phyloP scores from a whole-genome alignment of 441 rosid species.

The Bocquillonia castaneifolia region DNA sequence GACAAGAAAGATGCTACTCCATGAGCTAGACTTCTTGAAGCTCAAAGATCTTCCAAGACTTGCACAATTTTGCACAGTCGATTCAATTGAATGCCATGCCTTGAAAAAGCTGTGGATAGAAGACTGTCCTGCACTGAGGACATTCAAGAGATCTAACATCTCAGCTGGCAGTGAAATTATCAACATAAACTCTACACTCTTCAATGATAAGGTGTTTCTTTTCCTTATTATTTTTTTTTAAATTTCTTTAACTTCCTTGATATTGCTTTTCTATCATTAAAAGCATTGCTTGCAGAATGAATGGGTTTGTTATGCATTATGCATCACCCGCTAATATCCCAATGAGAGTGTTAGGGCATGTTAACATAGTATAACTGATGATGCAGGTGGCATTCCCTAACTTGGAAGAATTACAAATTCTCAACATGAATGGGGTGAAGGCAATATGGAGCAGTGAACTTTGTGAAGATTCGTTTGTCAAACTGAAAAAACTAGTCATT shows the following conservation, averaged over 20 bases:
- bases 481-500: background rate
- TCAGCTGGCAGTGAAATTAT: background rate
- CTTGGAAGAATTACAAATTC: background rate
- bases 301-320: no score
- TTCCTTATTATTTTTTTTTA: background rate
- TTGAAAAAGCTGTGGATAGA: background rate
- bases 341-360: background rate
- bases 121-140: background rate
- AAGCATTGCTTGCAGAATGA: background rate
- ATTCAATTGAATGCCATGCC: constrained; percentile 5
- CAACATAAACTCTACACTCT: background rate
- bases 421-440: constrained; percentile 4
- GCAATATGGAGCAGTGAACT: constrained; percentile 21
- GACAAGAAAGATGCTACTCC: background rate
- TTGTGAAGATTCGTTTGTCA: constrained; percentile 10
- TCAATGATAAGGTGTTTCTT: background rate
- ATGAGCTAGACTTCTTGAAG: background rate
- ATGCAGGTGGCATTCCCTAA: constrained; percentile 19
- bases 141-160: background rate
- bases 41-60: constrained; percentile 14
- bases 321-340: no score
- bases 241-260: no score
- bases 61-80: background rate
- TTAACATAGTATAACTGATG: background rate
- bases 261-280: background rate